A percentile compares a stretch with the other conserved stretches of the same genome.
Conservation (phyloP, 2,329 filamentous ascomycete species). For the Bipolaris bicolor region DNA sequence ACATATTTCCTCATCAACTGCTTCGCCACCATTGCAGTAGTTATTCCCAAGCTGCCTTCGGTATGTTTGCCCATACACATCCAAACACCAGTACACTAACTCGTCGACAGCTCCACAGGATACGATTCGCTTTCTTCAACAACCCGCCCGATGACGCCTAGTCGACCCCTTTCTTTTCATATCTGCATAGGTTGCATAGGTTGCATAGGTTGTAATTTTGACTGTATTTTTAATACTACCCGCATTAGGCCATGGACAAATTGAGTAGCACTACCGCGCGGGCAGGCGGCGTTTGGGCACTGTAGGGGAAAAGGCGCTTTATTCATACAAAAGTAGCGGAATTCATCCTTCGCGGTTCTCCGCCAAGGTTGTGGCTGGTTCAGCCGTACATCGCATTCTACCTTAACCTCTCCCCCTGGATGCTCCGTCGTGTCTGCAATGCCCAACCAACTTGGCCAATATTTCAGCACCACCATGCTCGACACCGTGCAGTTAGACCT, state of each 20-base stretch:
- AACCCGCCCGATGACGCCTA: slow-evolving; percentile 47
- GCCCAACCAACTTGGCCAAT: not conserved
- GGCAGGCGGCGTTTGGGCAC: slow-evolving; percentile 33
- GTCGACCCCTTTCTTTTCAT: slow-evolving; percentile 13
- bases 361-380: slow-evolving; percentile 14
- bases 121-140: slow-evolving; percentile 50
- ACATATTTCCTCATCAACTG: slow-evolving; percentile 98
- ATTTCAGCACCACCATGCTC: not conserved
- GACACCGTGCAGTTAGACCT: not conserved
- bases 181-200: slow-evolving; percentile 32
- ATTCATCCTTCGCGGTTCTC: slow-evolving; percentile 15
- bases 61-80: slow-evolving; percentile 63
- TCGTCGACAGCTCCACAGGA: slow-evolving; percentile 43
- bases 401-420: not conserved
- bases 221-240: slow-evolving; percentile 46
- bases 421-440: not conserved
- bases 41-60: slow-evolving; percentile 94
- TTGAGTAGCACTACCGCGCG: slow-evolving; percentile 39
- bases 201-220: slow-evolving; percentile 36
- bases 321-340: slow-evolving; percentile 24
- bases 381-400: slow-evolving; percentile 10
- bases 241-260: slow-evolving; percentile 29
- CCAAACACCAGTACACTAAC: slow-evolving; percentile 10
- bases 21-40: slow-evolving; percentile 85
- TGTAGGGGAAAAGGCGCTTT: slow-evolving; percentile 16